A percentile compares a stretch with the other conserved stretches of the same genome.
phyloP scores from a whole-genome alignment of 192 early-diverging fungal species.

The Coemansia sp. region DNA sequence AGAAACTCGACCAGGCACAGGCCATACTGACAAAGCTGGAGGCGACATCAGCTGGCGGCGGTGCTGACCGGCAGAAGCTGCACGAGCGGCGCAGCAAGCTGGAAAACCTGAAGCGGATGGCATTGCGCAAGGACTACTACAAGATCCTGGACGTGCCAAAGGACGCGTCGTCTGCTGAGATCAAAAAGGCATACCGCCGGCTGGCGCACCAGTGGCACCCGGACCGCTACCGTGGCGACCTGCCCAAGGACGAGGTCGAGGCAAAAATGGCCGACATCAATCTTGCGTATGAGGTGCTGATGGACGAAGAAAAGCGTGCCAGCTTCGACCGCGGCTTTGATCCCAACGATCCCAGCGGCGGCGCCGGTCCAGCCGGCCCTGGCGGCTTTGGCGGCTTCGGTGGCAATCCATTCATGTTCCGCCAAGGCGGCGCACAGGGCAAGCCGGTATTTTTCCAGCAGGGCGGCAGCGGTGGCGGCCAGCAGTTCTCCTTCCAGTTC shows the following conservation, averaged over 20 bases:
- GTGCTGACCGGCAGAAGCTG: slow-evolving; percentile 58
- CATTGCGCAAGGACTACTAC: slow-evolving; percentile 84
- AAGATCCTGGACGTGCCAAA: slow-evolving; percentile 85
- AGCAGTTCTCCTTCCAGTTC: slow-evolving; percentile 53
- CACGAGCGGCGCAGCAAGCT: slow-evolving; percentile 46
- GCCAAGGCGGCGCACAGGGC: slow-evolving; percentile 55
- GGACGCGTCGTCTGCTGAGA: slow-evolving; percentile 71
- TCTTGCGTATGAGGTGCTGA: slow-evolving; percentile 86
- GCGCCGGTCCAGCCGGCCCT: slow-evolving; percentile 32
- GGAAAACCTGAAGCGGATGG: slow-evolving; percentile 53
- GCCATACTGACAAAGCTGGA: slow-evolving; percentile 71
- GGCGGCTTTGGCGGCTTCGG: slow-evolving; percentile 45
- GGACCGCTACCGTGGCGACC: slow-evolving; percentile 76
- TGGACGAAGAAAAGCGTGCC: slow-evolving; percentile 62
- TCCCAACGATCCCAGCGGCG: slow-evolving; percentile 70
- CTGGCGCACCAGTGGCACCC: slow-evolving; percentile 87
- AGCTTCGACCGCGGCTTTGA: slow-evolving; percentile 77
- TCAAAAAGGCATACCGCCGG: slow-evolving; percentile 91
- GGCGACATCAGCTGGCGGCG: slow-evolving; percentile 41
- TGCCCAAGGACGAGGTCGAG: slow-evolving; percentile 72
- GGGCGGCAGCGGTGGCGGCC: slow-evolving; percentile 53
- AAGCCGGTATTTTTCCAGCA: slow-evolving; percentile 60
- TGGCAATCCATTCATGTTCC: slow-evolving; percentile 53
- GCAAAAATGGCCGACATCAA: slow-evolving; percentile 93
- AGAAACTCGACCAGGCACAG: slow-evolving; percentile 79